Evolutionary conservation across 2,329 filamentous ascomycete genomes (phyloP).

Genomic region (Didymella segeticola): DNA sequence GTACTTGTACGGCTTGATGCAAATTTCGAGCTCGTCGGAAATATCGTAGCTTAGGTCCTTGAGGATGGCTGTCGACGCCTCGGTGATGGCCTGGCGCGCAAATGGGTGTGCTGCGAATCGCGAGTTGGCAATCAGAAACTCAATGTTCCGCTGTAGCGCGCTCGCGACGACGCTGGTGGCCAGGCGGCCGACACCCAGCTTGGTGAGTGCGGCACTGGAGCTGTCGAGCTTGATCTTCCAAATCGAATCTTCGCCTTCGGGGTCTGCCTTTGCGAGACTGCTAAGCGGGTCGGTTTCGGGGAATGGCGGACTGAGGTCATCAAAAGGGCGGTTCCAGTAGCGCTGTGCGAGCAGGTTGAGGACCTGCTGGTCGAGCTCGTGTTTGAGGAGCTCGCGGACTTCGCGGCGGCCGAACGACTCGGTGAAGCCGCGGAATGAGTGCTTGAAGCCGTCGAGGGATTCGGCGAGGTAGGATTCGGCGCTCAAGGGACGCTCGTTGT

Average conservation of each 20-base stretch:
- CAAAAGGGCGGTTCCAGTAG: slow-evolving; percentile 96
- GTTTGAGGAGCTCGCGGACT: slow-evolving; percentile 87
- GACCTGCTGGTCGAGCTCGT: slow-evolving; percentile 92
- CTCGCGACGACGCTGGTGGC: slow-evolving; percentile 91
- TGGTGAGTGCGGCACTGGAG: slow-evolving; percentile 87
- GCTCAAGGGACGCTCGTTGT: slow-evolving; percentile 93
- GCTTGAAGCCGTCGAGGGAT: slow-evolving; percentile 94
- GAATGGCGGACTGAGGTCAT: slow-evolving; percentile 73
- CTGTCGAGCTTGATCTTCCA: slow-evolving; percentile 96
- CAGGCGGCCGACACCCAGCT: slow-evolving; percentile 89
- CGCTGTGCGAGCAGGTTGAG: slow-evolving; percentile 89
- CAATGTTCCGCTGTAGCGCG: slow-evolving; percentile 84
- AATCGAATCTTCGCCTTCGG: slow-evolving; percentile 73
- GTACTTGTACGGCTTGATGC: slow-evolving; percentile 98
- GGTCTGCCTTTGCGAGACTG: slow-evolving; percentile 83
- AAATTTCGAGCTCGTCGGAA: slow-evolving; percentile 97
- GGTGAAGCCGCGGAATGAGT: slow-evolving; percentile 93
- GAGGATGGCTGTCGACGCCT: slow-evolving; percentile 86
- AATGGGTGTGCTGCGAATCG: slow-evolving; percentile 91
- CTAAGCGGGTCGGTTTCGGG: slow-evolving; percentile 75
- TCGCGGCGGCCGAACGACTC: slow-evolving; percentile 88
- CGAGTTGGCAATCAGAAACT: slow-evolving; percentile 77
- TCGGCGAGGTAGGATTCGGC: slow-evolving; percentile 97
- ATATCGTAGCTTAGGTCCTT: slow-evolving; percentile 97
- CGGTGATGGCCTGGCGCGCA: slow-evolving; percentile 88